Evolutionary conservation across 495 filamentous ascomycete species (phyloP).

Genomic region (Tuber brumale): DNA sequence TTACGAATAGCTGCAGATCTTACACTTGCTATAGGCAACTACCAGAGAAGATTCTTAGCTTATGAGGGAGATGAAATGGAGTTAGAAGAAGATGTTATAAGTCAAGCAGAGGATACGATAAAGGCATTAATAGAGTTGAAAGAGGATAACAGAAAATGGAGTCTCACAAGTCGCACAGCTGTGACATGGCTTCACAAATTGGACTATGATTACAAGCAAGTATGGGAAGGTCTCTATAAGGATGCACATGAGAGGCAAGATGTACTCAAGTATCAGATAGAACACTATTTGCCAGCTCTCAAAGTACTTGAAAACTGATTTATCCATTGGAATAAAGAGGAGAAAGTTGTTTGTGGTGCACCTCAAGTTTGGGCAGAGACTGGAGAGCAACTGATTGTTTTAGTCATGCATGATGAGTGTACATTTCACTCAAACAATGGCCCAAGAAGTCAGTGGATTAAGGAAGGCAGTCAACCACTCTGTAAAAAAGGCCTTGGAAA

Average conservation of each 20-base stretch:
- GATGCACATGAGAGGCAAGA: conserved; percentile 7
- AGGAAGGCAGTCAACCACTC: not conserved
- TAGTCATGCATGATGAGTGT: conserved; percentile 4
- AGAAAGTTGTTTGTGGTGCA: not conserved
- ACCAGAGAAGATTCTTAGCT: not conserved
- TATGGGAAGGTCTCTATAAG: conserved; percentile 2
- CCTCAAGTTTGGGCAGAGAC: not conserved
- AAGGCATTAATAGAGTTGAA: not conserved
- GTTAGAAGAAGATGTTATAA: not conserved
- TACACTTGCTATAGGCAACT: not conserved
- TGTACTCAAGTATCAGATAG: not conserved
- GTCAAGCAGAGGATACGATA: not conserved
- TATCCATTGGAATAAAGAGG: not conserved
- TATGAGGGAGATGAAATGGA: too few species aligned
- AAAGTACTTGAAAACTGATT: not conserved
- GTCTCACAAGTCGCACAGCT: not conserved
- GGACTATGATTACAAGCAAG: conserved; percentile 10
- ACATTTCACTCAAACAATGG: conserved; percentile 9
- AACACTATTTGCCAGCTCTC: not conserved
- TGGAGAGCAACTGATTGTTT: not conserved
- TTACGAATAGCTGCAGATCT: not conserved
- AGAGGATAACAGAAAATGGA: not conserved
- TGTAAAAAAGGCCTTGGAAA: not conserved
- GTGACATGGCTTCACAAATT: conserved; percentile 3
- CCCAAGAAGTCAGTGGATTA: not conserved